A percentile compares a stretch with the other conserved stretches of the same genome.
These are phyloP conservation scores for Schwanniomyces etchellsii DNA, from an alignment of 1,139 yeast species.

Conservation along the genomic window DNA sequence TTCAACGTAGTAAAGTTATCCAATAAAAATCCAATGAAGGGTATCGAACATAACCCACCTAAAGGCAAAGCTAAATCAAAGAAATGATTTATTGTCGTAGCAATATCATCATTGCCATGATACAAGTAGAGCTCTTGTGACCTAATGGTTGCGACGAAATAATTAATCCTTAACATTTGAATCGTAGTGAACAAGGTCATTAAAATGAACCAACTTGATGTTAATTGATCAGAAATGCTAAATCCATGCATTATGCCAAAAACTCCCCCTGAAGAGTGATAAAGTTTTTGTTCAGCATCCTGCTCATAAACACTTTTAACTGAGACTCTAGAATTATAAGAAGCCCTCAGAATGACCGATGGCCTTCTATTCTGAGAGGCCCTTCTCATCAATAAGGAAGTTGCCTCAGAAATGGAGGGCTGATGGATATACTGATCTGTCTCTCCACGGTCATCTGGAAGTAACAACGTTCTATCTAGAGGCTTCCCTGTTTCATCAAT, in stretches of 20 bases:
- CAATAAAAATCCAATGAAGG: constrained; percentile 76
- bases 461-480: constrained; percentile 31
- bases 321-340: constrained; percentile 28
- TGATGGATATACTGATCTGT: constrained; percentile 12
- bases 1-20: constrained; percentile 67
- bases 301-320: constrained; percentile 59
- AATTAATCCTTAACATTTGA: constrained; percentile 87
- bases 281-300: constrained; percentile 52
- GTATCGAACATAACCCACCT: constrained; percentile 82
- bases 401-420: constrained; percentile 39
- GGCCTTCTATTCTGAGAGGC: constrained; percentile 31
- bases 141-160: constrained; percentile 82
- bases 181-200: constrained; percentile 76
- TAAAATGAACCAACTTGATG: constrained; percentile 71
- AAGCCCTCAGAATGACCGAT: constrained; percentile 29
- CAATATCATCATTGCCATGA: constrained; percentile 42
- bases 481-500: constrained; percentile 60
- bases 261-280: constrained; percentile 61
- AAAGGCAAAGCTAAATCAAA: constrained; percentile 83
- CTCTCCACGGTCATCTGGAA: constrained; percentile 27
- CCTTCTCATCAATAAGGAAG: constrained; percentile 34
- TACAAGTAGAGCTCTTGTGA: constrained; percentile 72
- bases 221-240: constrained; percentile 56
- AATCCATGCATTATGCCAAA: constrained; percentile 80
- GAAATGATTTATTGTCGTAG: constrained; percentile 59